Conservation (phyloP, 169 alveolate genomes). For the Plasmodium malariae region DNA sequence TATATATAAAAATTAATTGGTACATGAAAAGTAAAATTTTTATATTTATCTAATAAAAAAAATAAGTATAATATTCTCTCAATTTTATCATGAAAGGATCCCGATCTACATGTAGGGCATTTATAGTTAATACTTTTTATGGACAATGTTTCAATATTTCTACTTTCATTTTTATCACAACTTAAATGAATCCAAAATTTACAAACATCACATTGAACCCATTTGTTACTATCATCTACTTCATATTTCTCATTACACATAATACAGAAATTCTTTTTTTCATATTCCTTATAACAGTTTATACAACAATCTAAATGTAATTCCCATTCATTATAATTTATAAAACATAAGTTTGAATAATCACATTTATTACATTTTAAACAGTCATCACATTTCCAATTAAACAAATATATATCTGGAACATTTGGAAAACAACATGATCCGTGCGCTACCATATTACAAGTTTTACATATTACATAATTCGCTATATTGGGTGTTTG, state of each 20-base stretch:
- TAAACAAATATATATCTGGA: conserved; percentile 80
- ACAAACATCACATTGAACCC: conserved; percentile 90
- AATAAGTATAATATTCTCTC: conserved; percentile 81
- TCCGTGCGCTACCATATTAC: conserved; percentile 86
- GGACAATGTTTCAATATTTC: conserved; percentile 77
- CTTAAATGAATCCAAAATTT: conserved; percentile 88
- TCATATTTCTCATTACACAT: conserved; percentile 83
- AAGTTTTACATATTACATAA: conserved; percentile 82
- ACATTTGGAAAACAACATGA: conserved; percentile 86
- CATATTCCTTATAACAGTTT: conserved; percentile 82
- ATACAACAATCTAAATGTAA: conserved; percentile 80
- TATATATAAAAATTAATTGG: conserved; percentile 81
- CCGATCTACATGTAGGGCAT: conserved; percentile 83
- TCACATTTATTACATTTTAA: conserved; percentile 85
- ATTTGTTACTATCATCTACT: conserved; percentile 63
- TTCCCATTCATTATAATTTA: conserved; percentile 87
- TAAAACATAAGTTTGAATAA: conserved; percentile 77
- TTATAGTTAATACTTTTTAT: conserved; percentile 75
- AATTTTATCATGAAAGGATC: conserved; percentile 77
- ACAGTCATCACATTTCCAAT: conserved; percentile 87
- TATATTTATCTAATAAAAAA: conserved; percentile 79
- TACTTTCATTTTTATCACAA: conserved; percentile 83
- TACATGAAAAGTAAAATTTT: conserved; percentile 83
- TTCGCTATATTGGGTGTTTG: conserved; percentile 72
- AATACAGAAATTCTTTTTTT: conserved; percentile 83